phyloP scores from a whole-genome alignment of 225 moss, liverwort and hornwort genomes.

The Thuidium tamariscinum region DNA sequence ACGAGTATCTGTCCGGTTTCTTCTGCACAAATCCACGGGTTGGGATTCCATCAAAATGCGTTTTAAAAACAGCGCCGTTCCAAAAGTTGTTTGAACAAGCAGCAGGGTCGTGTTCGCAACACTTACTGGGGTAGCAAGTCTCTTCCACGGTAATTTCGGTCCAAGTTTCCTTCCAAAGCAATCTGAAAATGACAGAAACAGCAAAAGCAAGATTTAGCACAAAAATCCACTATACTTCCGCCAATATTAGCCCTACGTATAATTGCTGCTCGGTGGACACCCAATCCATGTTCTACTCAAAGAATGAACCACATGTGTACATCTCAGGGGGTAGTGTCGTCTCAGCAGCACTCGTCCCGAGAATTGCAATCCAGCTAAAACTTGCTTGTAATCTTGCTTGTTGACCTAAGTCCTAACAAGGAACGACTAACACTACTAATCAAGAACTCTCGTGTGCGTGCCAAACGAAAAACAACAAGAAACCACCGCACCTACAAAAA shows the following conservation, averaged over 20 bases:
- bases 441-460: background rate
- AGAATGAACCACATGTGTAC: background rate
- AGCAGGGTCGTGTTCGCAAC: background rate
- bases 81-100: background rate
- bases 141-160: constrained; percentile 60
- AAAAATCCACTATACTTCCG: background rate
- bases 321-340: background rate
- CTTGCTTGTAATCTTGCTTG: background rate
- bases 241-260: background rate
- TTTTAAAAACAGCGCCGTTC: background rate
- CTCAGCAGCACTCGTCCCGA: background rate
- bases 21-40: constrained; percentile 15
- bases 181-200: constrained; percentile 23
- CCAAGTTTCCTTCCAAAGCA: constrained; percentile 93
- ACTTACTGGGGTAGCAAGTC: constrained; percentile 41
- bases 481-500: background rate
- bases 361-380: background rate
- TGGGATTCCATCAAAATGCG: background rate
- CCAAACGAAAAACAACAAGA: background rate
- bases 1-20: constrained; percentile 13
- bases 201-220: background rate
- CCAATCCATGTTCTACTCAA: background rate
- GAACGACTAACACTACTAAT: background rate
- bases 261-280: background rate
- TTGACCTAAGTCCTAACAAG: background rate